phyloP scores from a whole-genome alignment of 305 asterid species.

The Rubia balearica region DNA sequence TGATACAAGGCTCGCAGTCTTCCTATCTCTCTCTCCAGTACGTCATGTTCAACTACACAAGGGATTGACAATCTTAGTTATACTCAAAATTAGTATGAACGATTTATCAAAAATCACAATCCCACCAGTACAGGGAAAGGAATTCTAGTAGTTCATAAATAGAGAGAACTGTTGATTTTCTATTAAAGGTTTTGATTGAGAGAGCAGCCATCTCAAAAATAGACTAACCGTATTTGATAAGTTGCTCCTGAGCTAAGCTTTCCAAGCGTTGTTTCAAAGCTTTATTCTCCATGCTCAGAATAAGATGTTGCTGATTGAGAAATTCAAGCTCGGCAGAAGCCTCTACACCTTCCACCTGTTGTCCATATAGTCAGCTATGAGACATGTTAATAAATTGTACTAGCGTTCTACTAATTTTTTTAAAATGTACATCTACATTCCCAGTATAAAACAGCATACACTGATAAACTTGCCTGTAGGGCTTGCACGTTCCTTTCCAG shows the following conservation, averaged over 20 bases:
- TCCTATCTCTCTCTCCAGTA: slow-evolving; percentile 55
- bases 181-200: not conserved
- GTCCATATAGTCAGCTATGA: slow-evolving; percentile 13
- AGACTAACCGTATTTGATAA: slow-evolving; percentile 72
- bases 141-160: not conserved
- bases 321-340: slow-evolving; percentile 88
- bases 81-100: too few relatives aligned
- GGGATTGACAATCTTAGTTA: slow-evolving; percentile 1
- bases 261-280: slow-evolving; percentile 87
- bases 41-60: slow-evolving; percentile 65
- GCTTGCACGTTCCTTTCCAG: slow-evolving; percentile 89
- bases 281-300: slow-evolving; percentile 89
- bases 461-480: slow-evolving; percentile 59
- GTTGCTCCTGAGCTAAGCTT: slow-evolving; percentile 83
- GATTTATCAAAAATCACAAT: too few relatives aligned
- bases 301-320: slow-evolving; percentile 81
- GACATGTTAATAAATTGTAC: not conserved
- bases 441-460: slow-evolving; percentile 1
- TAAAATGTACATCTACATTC: not conserved
- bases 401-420: slow-evolving; percentile 4
- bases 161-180: not conserved
- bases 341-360: slow-evolving; percentile 81
- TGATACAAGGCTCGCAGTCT: slow-evolving; percentile 44
- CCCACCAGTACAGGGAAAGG: too few relatives aligned
- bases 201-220: slow-evolving; percentile 8